Evolutionary conservation across 2,329 filamentous ascomycete genomes (phyloP), one percentile per base, ranked within the genome.

Genomic region (Leptodontidium sp.): DNA sequence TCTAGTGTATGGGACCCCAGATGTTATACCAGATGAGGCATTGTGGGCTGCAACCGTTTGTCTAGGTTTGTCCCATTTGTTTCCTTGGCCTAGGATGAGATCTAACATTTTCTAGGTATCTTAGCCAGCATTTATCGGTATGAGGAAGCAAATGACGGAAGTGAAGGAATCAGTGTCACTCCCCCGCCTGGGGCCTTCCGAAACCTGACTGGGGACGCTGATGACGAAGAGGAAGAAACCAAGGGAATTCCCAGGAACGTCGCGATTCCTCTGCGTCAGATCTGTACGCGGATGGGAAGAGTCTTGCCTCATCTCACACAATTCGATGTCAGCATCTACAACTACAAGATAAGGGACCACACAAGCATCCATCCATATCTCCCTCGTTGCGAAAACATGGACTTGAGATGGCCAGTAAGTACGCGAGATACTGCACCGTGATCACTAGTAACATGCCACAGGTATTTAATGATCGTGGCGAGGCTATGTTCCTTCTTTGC

Each of bases 381-480:
- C 49, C 49, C 49, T 52, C 49, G 49, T 4, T 52, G 49, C 49
- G 49, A 52, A 29, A 52, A 52, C 12, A 52, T 52, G 49, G 49
- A 52, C 49, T 52, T 52, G 49, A 52, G 49, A 29, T 52, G 49
- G 49, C 49, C 49, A 29, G 49, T 52, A 52, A 52, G 49, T 52
- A 11, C 26, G 9, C 21, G 21, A 14, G 1, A 12, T 52, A 21
- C 49, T 11, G 49, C 9, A 2, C 49, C 4, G 49, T 12, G 26
- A 26, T 29, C 21, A 2, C 49, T 29, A 21, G 8, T 52, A 29
- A 52, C 49, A 29, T 29, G 12, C 17, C 21, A 21, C 9, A 29
- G 49, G 49, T 52, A 52, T 52, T 52, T 52, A 52, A 52, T 52
- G 49, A 52, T 52, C 49, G 49, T 52, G 49, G 49, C 14, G 49